Conservation (phyloP, 768 basidiomycete genomes). For the Naganishia vishniacii region DNA sequence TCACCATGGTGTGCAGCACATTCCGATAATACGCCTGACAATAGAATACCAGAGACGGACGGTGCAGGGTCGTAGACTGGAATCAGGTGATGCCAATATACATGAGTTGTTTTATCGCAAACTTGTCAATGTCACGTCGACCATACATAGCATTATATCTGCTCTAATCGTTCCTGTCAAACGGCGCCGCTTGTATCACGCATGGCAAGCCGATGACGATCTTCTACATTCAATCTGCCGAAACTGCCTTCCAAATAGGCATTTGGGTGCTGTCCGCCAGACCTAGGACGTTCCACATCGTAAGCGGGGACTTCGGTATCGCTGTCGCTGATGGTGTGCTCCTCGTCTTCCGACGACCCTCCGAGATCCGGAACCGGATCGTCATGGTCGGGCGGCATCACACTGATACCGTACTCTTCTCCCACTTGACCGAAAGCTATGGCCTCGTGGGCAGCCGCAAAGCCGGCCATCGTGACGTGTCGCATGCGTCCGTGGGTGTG, state of each 20-base stretch:
- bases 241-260: conserved; percentile 14
- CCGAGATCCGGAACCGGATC: not conserved
- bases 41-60: no score
- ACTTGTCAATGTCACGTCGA: no score
- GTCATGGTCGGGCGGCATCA: not conserved
- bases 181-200: no score
- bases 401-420: conserved; percentile 13
- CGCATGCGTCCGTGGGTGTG: not conserved
- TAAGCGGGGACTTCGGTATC: conserved; percentile 4
- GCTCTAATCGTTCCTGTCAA: no score
- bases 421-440: conserved; percentile 10
- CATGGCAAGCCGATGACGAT: conserved; percentile 1
- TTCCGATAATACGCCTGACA: not conserved
- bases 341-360: not conserved
- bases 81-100: no score
- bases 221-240: conserved; percentile 5
- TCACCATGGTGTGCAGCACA: not conserved
- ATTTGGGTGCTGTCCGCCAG: not conserved
- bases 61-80: no score
- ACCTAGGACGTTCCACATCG: not conserved
- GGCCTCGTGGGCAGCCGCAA: conserved; percentile 9
- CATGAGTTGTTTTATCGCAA: no score
- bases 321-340: not conserved
- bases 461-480: not conserved
- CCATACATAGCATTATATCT: no score